phyloP scores from a whole-genome alignment of 2,329 filamentous ascomycete species.

The Penicillium sp. region DNA sequence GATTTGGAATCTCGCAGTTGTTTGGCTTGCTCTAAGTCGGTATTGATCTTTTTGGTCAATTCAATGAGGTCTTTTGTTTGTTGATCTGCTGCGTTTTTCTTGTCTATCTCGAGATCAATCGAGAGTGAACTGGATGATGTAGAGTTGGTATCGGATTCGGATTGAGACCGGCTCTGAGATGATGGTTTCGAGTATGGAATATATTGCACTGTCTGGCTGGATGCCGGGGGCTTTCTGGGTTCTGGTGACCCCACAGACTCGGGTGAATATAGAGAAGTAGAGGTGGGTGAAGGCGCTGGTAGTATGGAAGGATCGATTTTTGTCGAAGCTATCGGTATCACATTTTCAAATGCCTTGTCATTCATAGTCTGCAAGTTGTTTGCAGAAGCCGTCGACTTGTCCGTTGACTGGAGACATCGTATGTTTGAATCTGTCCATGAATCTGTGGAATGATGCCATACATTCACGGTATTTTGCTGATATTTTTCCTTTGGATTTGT shows the following conservation, averaged over 20 bases:
- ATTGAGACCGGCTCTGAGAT: neutral
- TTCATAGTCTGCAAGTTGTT: neutral
- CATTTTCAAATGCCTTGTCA: neutral
- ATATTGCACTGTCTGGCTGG: conserved; percentile 1
- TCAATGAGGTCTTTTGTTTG: conserved; percentile 10
- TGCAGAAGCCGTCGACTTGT: conserved; percentile 7
- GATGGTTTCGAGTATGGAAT: neutral
- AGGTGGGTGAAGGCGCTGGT: neutral
- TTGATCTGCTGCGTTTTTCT: conserved; percentile 7
- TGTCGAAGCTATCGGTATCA: neutral
- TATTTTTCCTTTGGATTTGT: conserved; percentile 1
- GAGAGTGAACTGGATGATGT: neutral
- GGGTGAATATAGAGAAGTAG: neutral
- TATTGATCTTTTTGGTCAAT: conserved; percentile 3
- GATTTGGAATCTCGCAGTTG: conserved; percentile 8
- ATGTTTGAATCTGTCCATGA: neutral
- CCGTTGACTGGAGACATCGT: conserved; percentile 13
- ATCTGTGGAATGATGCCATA: conserved; percentile 5
- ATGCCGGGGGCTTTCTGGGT: neutral
- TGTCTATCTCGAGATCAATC: conserved; percentile 3
- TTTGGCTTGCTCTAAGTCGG: conserved; percentile 5
- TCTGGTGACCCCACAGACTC: neutral
- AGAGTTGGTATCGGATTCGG: neutral
- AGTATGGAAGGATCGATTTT: neutral
- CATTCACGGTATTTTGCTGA: conserved; percentile 7